A percentile compares a stretch with the other conserved stretches of the same genome.
Evolutionary conservation across 768 basidiomycete species (phyloP).

Genomic region (Solioccasus polychromus): DNA sequence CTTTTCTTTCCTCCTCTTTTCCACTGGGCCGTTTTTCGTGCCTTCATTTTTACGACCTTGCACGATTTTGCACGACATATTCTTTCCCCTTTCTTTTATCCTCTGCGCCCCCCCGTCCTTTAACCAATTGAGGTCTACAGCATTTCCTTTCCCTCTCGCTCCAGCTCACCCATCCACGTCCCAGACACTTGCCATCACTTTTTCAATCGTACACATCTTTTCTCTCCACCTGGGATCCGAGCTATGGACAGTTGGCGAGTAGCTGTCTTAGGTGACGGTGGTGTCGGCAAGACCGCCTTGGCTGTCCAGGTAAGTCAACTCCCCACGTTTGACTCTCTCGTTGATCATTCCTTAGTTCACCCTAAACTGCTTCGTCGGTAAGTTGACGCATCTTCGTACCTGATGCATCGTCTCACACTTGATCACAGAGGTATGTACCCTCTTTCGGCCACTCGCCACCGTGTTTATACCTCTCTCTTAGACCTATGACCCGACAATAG

Average conservation of each 20-base stretch:
- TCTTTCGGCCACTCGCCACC: conserved; percentile 4
- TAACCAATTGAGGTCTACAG: conserved; percentile 29
- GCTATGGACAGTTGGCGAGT: conserved; percentile 95
- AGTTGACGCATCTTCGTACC: conserved; percentile 30
- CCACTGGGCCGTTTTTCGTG: conserved; percentile 23
- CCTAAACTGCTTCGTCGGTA: conserved; percentile 93
- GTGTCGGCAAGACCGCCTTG: conserved; percentile 95
- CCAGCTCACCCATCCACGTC: conserved; percentile 13
- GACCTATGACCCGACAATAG: conserved; percentile 99
- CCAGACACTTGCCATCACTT: conserved; percentile 25
- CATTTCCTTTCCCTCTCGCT: conserved; percentile 22
- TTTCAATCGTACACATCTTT: conserved; percentile 26
- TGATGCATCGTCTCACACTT: conserved; percentile 13
- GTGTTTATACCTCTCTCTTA: conserved; percentile 30
- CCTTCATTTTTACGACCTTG: conserved; percentile 57
- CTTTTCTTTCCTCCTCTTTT: conserved; percentile 27
- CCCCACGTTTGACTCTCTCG: background rate
- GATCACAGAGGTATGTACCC: conserved; percentile 51
- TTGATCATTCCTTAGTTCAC: conserved; percentile 69
- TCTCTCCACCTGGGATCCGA: conserved; percentile 24
- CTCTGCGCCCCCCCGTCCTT: conserved; percentile 28
- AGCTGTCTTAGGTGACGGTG: conserved; percentile 94
- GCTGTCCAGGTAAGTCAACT: conserved; percentile 77
- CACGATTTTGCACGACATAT: conserved; percentile 69
- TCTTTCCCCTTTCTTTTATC: conserved; percentile 42